Percentiles rank a stretch among this genome's conserved stretches.
Conservation (phyloP, 1,284 basidiomycete genomes). For the Sporisorium sorghi region DNA sequence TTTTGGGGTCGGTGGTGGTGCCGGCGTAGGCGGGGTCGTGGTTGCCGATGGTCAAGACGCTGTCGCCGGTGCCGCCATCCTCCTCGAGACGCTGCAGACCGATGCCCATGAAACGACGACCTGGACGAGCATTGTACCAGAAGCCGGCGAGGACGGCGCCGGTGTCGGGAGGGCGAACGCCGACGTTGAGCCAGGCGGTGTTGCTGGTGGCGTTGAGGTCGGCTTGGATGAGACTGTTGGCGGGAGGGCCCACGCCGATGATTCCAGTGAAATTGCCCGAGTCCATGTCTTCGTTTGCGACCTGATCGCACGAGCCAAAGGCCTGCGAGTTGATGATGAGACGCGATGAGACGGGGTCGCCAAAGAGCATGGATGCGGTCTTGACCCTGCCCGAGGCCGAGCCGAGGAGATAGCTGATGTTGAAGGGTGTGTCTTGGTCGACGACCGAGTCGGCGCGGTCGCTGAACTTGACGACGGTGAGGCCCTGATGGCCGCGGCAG, state of each 20-base stretch:
- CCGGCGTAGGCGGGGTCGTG: slow-evolving; percentile 56
- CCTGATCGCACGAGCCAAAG: slow-evolving; percentile 48
- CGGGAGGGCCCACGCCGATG: slow-evolving; percentile 60
- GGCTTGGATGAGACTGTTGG: slow-evolving; percentile 56
- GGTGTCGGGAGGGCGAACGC: slow-evolving; percentile 35
- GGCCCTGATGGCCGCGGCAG: slow-evolving; percentile 42
- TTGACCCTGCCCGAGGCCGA: slow-evolving; percentile 52
- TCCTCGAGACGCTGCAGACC: slow-evolving; percentile 61
- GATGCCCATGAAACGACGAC: slow-evolving; percentile 54
- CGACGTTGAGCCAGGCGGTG: slow-evolving; percentile 37
- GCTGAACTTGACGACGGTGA: slow-evolving; percentile 43
- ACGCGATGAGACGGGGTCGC: slow-evolving; percentile 31
- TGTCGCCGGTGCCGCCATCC: slow-evolving; percentile 59
- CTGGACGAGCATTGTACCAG: slow-evolving; percentile 45
- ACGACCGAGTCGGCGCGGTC: slow-evolving; percentile 35
- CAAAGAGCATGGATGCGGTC: slow-evolving; percentile 51
- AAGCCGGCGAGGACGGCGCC: slow-evolving; percentile 57
- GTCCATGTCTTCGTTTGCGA: slow-evolving; percentile 52
- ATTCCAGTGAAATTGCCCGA: slow-evolving; percentile 58
- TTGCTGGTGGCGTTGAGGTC: slow-evolving; percentile 48
- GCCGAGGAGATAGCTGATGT: slow-evolving; percentile 58
- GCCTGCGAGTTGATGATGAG: slow-evolving; percentile 55
- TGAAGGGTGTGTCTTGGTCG: slow-evolving; percentile 46
- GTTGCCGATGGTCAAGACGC: slow-evolving; percentile 55
- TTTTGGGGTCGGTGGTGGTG: slow-evolving; percentile 18